A percentile compares a stretch with the other conserved stretches of the same genome.
These are phyloP conservation scores for Umbellularia californica DNA, from an alignment of 164 flowering plant genomes.

Conservation along the genomic window DNA sequence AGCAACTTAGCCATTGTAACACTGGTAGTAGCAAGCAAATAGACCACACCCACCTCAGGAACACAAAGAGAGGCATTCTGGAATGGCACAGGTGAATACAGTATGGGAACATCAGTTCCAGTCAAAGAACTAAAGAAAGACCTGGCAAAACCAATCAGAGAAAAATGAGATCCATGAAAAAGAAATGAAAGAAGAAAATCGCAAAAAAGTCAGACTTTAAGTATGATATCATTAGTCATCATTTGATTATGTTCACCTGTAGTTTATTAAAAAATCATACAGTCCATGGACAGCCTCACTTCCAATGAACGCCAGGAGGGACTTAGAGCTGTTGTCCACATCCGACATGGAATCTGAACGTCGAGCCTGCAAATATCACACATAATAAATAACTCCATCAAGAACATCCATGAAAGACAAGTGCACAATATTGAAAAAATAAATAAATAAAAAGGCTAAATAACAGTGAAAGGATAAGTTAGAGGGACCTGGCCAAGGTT, in stretches of 20 bases:
- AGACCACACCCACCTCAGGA: constrained; percentile 65
- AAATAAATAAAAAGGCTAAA: not conserved
- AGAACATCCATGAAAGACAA: not conserved
- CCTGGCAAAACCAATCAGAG: constrained; percentile 35
- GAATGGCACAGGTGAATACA: constrained; percentile 80
- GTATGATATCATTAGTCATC: not conserved
- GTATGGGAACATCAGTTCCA: constrained; percentile 70
- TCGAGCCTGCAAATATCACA: constrained; percentile 49
- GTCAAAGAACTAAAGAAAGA: constrained; percentile 55
- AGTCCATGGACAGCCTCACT: constrained; percentile 67
- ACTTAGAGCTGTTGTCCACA: constrained; percentile 73
- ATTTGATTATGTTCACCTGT: constrained; percentile 48
- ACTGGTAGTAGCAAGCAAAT: too few relatives aligned
- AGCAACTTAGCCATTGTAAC: too few relatives aligned
- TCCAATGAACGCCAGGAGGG: constrained; percentile 67
- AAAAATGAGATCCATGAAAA: constrained; percentile 13
- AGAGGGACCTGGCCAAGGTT: constrained; percentile 75
- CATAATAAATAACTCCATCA: not conserved
- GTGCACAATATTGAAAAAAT: not conserved
- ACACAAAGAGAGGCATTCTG: constrained; percentile 72
- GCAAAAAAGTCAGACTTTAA: not conserved
- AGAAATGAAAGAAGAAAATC: not conserved
- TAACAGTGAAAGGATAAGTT: not conserved
- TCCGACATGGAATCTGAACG: constrained; percentile 43
- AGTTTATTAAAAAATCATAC: constrained; percentile 82